Evolutionary conservation across 495 filamentous ascomycete genomes (phyloP).

Genomic region (Penicillium argentinense): DNA sequence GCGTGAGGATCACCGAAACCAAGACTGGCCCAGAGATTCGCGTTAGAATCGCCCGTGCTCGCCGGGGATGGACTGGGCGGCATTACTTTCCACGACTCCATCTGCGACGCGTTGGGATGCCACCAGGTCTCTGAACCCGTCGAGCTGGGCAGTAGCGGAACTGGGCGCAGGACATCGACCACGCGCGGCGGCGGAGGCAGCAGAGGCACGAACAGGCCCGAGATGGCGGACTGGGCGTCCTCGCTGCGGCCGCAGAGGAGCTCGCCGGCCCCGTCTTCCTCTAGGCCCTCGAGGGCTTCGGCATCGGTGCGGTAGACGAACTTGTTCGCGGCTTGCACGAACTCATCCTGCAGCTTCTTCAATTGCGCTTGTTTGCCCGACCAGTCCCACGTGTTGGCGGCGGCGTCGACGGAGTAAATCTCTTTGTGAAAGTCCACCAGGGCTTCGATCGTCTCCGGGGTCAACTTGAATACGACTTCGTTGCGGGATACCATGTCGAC

Average conservation of each 20-base stretch:
- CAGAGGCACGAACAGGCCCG: conserved; percentile 82
- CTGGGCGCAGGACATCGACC: conserved; percentile 85
- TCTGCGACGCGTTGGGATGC: conserved; percentile 59
- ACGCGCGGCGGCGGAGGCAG: conserved; percentile 90
- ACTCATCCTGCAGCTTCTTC: conserved; percentile 97
- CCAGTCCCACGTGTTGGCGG: conserved; percentile 91
- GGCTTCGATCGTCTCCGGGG: conserved; percentile 92
- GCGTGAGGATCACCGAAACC: conserved; percentile 65
- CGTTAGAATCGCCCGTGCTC: conserved; percentile 66
- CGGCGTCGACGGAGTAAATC: conserved; percentile 87
- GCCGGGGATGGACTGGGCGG: conserved; percentile 80
- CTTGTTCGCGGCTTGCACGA: conserved; percentile 95
- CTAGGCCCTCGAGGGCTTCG: conserved; percentile 88
- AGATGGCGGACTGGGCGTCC: conserved; percentile 87
- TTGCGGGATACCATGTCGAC: conserved; percentile 98
- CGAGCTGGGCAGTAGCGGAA: conserved; percentile 84
- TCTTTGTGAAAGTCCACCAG: conserved; percentile 98
- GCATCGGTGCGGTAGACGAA: conserved; percentile 93
- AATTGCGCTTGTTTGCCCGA: conserved; percentile 93
- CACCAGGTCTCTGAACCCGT: conserved; percentile 79
- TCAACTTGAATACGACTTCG: conserved; percentile 98
- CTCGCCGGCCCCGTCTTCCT: conserved; percentile 96
- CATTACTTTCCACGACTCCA: conserved; percentile 92
- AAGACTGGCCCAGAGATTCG: conserved; percentile 79
- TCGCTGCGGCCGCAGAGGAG: conserved; percentile 88